Percentiles rank a stretch among this genome's conserved stretches.
phyloP scores from a whole-genome alignment of 2,329 filamentous ascomycete species.

The Colletotrichum sp. region DNA sequence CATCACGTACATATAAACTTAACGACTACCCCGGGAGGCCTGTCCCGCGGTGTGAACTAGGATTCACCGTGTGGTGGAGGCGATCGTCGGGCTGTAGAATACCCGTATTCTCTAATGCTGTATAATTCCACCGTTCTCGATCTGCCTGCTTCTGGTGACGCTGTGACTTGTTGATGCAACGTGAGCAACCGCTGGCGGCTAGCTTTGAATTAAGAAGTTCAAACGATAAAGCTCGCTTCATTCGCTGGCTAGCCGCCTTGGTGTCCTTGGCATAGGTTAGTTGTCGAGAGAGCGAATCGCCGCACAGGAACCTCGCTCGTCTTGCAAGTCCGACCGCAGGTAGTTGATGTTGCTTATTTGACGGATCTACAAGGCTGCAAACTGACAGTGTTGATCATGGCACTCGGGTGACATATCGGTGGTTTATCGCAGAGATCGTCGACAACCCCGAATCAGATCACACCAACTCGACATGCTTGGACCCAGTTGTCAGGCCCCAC shows the following conservation, averaged over 20 bases:
- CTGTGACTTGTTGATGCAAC: not conserved
- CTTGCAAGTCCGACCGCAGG: not conserved
- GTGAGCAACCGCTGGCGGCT: not conserved
- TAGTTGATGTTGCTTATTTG: not conserved
- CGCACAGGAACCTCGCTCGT: not conserved
- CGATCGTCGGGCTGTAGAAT: conserved; percentile 20
- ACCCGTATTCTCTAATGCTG: conserved; percentile 40
- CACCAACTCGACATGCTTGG: not conserved
- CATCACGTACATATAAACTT: conserved; percentile 14
- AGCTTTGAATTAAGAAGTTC: not conserved
- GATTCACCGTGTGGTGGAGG: conserved; percentile 19
- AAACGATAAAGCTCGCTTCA: not conserved
- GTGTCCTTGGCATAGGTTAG: not conserved
- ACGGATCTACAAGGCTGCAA: not conserved
- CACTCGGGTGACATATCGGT: not conserved
- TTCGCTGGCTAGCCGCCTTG: not conserved
- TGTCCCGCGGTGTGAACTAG: conserved; percentile 16
- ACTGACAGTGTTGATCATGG: not conserved
- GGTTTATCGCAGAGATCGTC: not conserved
- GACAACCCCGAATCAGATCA: not conserved
- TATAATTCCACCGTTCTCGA: conserved; percentile 35
- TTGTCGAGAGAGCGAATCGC: not conserved
- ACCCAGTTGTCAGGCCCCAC: not conserved
- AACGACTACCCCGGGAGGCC: conserved; percentile 19
- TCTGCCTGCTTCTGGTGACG: not conserved